Percentiles rank a stretch among this genome's conserved stretches.
Conservation (phyloP, 1,139 yeast species). For the Suhomyces bribrorum region DNA sequence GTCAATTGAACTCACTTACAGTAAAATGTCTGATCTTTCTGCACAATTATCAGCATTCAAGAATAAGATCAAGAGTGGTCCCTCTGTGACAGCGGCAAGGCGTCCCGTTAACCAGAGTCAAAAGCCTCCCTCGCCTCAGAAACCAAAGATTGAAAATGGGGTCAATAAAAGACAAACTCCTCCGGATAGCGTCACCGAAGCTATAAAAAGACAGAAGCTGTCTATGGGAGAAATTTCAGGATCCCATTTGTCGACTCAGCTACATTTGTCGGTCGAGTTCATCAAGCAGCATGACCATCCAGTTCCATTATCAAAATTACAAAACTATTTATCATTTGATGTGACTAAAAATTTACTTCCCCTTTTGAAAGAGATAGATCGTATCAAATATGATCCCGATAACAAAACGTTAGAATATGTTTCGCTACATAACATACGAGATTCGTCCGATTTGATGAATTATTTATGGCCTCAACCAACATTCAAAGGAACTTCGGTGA, state of each 20-base stretch:
- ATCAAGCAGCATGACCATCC: slow-evolving; percentile 71
- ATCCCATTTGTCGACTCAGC: slow-evolving; percentile 75
- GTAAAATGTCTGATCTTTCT: slow-evolving; percentile 45
- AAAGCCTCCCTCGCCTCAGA: slow-evolving; percentile 14
- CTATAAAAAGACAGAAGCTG: slow-evolving; percentile 39
- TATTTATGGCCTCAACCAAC: slow-evolving; percentile 81
- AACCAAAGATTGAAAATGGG: slow-evolving; percentile 9
- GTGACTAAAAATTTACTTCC: slow-evolving; percentile 58
- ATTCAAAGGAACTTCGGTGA: slow-evolving; percentile 84
- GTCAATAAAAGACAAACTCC: slow-evolving; percentile 18
- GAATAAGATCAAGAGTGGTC: slow-evolving; percentile 50
- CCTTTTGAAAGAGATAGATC: slow-evolving; percentile 70
- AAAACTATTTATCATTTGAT: slow-evolving; percentile 55
- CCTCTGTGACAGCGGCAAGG: slow-evolving; percentile 41
- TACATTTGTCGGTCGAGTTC: slow-evolving; percentile 86
- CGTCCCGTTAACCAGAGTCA: slow-evolving; percentile 21
- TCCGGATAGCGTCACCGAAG: slow-evolving; percentile 35
- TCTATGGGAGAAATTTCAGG: slow-evolving; percentile 37
- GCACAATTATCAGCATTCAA: slow-evolving; percentile 52
- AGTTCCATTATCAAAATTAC: slow-evolving; percentile 60
- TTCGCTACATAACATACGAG: slow-evolving; percentile 83
- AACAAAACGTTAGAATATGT: slow-evolving; percentile 77
- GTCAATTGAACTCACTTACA: too few relatives aligned
- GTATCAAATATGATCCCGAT: slow-evolving; percentile 64
- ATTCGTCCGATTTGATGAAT: slow-evolving; percentile 72